A percentile compares a stretch with the other conserved stretches of the same genome.
Conservation (phyloP, 805 yeast genomes). For the Maudiozyma bulderi region DNA sequence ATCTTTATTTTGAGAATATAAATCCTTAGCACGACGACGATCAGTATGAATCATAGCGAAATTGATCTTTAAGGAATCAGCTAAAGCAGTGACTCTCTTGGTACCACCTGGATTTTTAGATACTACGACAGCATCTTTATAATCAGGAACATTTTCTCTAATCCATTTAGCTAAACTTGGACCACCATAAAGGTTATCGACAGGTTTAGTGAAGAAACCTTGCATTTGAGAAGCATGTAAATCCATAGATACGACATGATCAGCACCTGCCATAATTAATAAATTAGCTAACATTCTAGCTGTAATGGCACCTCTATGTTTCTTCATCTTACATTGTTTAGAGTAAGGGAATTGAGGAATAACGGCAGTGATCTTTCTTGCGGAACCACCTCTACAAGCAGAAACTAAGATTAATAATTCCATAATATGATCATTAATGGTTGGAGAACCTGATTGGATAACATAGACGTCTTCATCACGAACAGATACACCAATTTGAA, state of each 20-base stretch:
- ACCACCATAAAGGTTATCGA: slow-evolving; percentile 91
- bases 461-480: slow-evolving; percentile 96
- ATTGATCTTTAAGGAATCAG: slow-evolving; percentile 91
- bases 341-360: slow-evolving; percentile 97
- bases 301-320: slow-evolving; percentile 96
- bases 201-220: slow-evolving; percentile 95
- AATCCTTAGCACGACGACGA: slow-evolving; percentile 78
- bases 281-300: slow-evolving; percentile 96
- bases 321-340: slow-evolving; percentile 95
- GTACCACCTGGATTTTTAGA: slow-evolving; percentile 99
- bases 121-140: slow-evolving; percentile 84
- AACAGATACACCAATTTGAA: slow-evolving; percentile 87
- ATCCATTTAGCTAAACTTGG: slow-evolving; percentile 97
- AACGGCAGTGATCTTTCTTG: slow-evolving; percentile 92
- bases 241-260: slow-evolving; percentile 97
- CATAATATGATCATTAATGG: slow-evolving; percentile 89
- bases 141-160: slow-evolving; percentile 76
- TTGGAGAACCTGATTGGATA: slow-evolving; percentile 84
- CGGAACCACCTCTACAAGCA: slow-evolving; percentile 97
- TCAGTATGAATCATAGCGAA: slow-evolving; percentile 99
- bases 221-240: slow-evolving; percentile 96
- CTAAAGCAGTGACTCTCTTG: slow-evolving; percentile 92
- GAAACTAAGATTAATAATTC: slow-evolving; percentile 85
- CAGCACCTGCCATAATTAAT: slow-evolving; percentile 97
- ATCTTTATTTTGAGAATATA: slow-evolving; percentile 34